Base-by-base conservation (phyloP, 2,329 filamentous ascomycete species). In the Fusarium redolens region DNA sequence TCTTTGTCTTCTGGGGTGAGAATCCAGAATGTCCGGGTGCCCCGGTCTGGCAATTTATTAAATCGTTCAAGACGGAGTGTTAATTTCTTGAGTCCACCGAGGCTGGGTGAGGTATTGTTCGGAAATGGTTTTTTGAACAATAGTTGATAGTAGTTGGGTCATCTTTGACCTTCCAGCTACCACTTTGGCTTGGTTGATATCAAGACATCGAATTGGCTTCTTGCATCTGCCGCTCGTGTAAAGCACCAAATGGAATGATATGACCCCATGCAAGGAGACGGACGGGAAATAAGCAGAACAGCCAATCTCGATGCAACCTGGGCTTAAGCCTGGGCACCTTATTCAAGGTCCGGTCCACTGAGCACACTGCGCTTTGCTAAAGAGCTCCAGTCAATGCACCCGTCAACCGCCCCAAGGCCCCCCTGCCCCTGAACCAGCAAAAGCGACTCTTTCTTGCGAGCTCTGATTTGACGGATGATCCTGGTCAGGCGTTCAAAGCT, bases 41-140 rank as follows among this genome's bases (percentile, higher is more conserved):
- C 75, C 75, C 72, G 76, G 75, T 67, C 70, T 64, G 62, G 75
- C 66, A 69, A 68, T 77, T 62, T 75, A 67, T 76, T 47, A 62
- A 74, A 68, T 76, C 33, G 48, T 75, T 66, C 60, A 68, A 68
- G 68, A 69, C 71, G 58, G 69, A 67, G 47, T 61, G 65, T 65
- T 65, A 77, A 77, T 77, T 73, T 77, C 75, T 73, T 47, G 68
- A 75, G 67, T 57, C 75, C 75, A 77, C 68, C 60, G 13, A 64
- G 65, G 54, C 64, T 72, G 65, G 75, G 67, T 67, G 67, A 55
- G 68, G 58, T 57, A 54, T 41, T 43, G 33, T 48, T 30, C 50
- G 38, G 37, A 18, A 20, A 18, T 35, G 45, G n/a, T 37, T 52
- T 41, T 61, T 67, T 35, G 20, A 45, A 48, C n/a, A 47, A 40